Evolutionary conservation across 148 eudicot species (phyloP), one percentile per base, ranked within the genome.

Genomic region (Dysphania ambrosioides): DNA sequence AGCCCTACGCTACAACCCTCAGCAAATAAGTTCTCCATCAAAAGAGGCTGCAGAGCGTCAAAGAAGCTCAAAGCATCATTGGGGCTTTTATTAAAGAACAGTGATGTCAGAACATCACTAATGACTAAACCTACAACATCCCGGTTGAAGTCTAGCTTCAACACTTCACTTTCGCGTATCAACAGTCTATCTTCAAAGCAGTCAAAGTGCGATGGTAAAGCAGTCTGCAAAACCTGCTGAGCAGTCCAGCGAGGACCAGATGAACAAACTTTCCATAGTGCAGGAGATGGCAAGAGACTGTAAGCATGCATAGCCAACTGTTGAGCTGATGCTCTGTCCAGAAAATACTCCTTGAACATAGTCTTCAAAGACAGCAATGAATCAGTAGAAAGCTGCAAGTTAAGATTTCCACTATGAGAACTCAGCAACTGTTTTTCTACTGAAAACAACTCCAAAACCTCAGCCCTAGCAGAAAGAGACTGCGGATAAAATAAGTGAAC

Each of bases 401-500:
- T 95, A 30, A 95, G 88, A 72, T 88, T 92, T n/a, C 97, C 96
- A 57, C 84, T 95, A 68, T 95, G 99, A 7, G 99, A 95, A 79
- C 99, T 92, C 51, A 88, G 83, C 75, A 95, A 78, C 71, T 95
- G 99, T 59, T 95, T 92, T 77, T 90, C 99, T n/a, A 95, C 99
- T 1, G 99, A 89, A 62, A 95, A 95, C 4, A 95, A 82, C 85
- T 95, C 99, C 65, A 92, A 23, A 11, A 90, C 97, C 72, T 93
- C 98, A 63, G 98, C 97, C 83, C 88, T 93, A 5, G 98, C 98
- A 72, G 90, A 82, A 3, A 91, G 87, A 1, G 98, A 92, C 76
- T 95, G 99, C 10, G 99, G 99, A 71, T 95, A 95, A 68, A 95
- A 95, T n/a, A 95, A 62, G 74, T 95, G 99, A 2, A 95, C 89